Evolutionary conservation across 2,329 filamentous ascomycete genomes (phyloP).

Genomic region (Claviceps digitariae): DNA sequence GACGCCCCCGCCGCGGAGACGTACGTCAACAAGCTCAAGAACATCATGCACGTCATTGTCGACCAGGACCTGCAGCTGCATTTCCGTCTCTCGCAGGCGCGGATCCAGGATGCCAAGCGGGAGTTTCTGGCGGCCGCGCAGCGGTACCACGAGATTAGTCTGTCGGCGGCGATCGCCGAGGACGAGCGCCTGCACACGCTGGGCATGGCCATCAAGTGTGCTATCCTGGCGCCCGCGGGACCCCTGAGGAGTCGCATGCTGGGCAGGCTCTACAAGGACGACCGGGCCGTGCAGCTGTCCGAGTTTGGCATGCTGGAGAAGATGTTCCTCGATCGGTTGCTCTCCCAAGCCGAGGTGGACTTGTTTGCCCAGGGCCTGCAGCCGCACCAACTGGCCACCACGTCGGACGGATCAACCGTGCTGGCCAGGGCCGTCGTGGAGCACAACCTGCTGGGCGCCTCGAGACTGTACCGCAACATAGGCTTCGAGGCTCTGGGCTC

Average conservation of each 20-base stretch:
- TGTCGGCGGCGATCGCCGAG: constrained; percentile 66
- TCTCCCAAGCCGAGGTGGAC: constrained; percentile 69
- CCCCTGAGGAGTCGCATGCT: constrained; percentile 70
- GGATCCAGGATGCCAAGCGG: constrained; percentile 82
- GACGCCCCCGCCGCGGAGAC: constrained; percentile 74
- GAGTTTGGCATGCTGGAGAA: constrained; percentile 90
- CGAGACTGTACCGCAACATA: constrained; percentile 67
- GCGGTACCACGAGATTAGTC: constrained; percentile 78
- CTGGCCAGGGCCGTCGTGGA: constrained; percentile 88
- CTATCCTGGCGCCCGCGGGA: constrained; percentile 81
- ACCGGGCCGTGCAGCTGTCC: constrained; percentile 58
- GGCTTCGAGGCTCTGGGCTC: constrained; percentile 59
- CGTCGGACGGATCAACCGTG: constrained; percentile 82
- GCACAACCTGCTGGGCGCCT: constrained; percentile 84
- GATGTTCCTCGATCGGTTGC: constrained; percentile 84
- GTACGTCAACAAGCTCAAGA: constrained; percentile 91
- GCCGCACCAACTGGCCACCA: constrained; percentile 82
- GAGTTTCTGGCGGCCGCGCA: constrained; percentile 79
- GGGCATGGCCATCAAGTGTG: constrained; percentile 78
- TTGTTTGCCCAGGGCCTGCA: constrained; percentile 70
- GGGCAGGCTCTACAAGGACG: constrained; percentile 84
- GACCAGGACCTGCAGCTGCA: constrained; percentile 65
- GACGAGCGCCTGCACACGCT: constrained; percentile 76
- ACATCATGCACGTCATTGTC: constrained; percentile 66
- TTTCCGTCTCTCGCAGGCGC: constrained; percentile 83